Evolutionary conservation across 2,329 filamentous ascomycete species (phyloP).

Genomic region (Hypoxylon sp.): DNA sequence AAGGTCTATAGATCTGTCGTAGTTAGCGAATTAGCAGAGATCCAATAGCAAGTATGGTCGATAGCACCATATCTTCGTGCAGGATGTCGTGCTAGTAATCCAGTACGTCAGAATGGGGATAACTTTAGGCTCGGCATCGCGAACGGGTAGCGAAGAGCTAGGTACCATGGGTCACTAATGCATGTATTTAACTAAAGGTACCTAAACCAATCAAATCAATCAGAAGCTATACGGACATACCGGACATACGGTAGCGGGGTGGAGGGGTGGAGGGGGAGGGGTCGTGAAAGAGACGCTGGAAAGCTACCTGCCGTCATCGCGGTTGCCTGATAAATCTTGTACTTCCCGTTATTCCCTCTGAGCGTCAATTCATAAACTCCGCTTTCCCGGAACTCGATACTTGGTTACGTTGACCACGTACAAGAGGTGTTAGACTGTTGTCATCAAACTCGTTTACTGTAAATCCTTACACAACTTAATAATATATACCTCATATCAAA

Average conservation of each 20-base stretch:
- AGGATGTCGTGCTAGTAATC: background rate
- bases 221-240: too few relatives aligned
- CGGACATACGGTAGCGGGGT: too few relatives aligned
- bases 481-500: constrained; percentile 26
- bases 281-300: too few relatives aligned
- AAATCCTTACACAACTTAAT: background rate
- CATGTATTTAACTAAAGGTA: background rate
- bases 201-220: background rate
- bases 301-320: too few relatives aligned
- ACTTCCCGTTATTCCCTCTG: background rate
- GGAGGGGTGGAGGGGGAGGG: background rate
- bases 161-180: background rate
- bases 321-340: background rate
- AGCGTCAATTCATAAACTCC: background rate
- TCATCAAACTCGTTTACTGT: background rate
- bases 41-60: background rate
- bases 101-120: background rate
- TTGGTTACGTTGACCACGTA: background rate
- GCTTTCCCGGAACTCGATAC: background rate
- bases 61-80: background rate
- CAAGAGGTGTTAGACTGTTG: background rate
- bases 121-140: constrained; percentile 1
- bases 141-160: background rate
- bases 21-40: background rate
- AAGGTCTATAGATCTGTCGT: background rate